Conservation (phyloP, 2,329 filamentous ascomycete species). For the Emergomyces orientalis region DNA sequence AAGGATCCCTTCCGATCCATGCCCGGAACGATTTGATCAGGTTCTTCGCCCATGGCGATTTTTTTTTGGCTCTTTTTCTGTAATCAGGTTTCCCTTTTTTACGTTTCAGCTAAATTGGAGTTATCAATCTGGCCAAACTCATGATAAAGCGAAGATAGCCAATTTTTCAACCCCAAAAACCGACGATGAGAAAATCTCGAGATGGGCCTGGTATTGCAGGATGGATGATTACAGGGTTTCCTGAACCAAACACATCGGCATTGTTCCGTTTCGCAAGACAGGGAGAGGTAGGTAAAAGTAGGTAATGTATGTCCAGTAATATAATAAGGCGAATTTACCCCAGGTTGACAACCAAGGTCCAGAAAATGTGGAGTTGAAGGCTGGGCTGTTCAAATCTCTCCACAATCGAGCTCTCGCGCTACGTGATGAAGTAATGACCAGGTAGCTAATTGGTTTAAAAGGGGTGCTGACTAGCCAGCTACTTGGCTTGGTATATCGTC, state of each 20-base stretch:
- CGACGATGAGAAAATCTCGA: neutral
- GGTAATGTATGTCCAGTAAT: neutral
- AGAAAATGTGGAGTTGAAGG: neutral
- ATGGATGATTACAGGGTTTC: neutral
- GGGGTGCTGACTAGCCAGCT: neutral
- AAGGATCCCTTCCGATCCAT: slow-evolving; percentile 30
- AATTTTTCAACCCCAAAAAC: neutral
- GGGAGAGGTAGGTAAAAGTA: neutral
- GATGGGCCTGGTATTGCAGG: neutral
- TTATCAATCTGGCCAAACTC: neutral
- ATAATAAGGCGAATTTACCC: neutral
- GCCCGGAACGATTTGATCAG: slow-evolving; percentile 38
- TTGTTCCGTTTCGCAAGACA: neutral
- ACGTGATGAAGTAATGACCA: neutral
- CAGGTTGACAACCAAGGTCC: neutral
- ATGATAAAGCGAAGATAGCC: neutral
- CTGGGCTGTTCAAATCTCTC: neutral
- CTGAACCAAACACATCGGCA: neutral
- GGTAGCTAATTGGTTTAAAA: neutral
- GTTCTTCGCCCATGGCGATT: slow-evolving; percentile 26
- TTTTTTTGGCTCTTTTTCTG: neutral
- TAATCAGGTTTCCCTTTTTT: neutral
- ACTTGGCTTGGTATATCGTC: neutral
- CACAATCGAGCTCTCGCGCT: neutral
- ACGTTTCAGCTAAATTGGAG: neutral